Conservation (phyloP, 2,329 filamentous ascomycete genomes). For the Didymella lethalis region DNA sequence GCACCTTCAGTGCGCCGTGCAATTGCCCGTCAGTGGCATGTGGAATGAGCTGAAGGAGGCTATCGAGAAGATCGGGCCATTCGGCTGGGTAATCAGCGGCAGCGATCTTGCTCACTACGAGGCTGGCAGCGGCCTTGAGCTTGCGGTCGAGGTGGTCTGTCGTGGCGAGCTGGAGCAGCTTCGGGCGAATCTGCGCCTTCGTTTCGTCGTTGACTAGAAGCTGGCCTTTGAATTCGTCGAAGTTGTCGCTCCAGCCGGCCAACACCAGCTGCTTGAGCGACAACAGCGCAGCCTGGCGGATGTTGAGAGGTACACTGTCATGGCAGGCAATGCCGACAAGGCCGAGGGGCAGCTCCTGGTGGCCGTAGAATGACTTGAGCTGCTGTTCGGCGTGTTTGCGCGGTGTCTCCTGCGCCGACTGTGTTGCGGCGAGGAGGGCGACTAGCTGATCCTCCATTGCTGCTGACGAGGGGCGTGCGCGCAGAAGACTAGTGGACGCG, state of each 20-base stretch:
- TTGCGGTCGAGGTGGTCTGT: constrained; percentile 79
- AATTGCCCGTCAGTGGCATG: constrained; percentile 79
- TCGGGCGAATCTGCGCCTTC: constrained; percentile 75
- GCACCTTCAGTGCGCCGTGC: constrained; percentile 87
- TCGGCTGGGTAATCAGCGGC: constrained; percentile 91
- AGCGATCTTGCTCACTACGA: constrained; percentile 91
- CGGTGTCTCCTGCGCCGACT: constrained; percentile 75
- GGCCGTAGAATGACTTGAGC: constrained; percentile 73
- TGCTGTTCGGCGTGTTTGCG: constrained; percentile 88
- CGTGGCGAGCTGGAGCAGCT: constrained; percentile 79
- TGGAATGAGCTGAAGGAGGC: constrained; percentile 78
- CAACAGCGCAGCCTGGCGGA: constrained; percentile 84
- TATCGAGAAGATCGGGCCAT: constrained; percentile 89
- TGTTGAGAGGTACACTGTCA: constrained; percentile 72
- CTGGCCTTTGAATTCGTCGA: constrained; percentile 73
- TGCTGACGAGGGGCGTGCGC: constrained; percentile 33
- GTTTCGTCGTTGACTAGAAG: constrained; percentile 75
- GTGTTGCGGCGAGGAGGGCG: constrained; percentile 85
- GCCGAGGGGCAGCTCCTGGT: constrained; percentile 76
- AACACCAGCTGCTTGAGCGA: constrained; percentile 84
- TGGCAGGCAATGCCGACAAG: constrained; percentile 84
- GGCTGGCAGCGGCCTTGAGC: constrained; percentile 88
- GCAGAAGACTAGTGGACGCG: constrained; percentile 39
- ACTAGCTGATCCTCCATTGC: constrained; percentile 92
- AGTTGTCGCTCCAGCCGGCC: constrained; percentile 80